These are phyloP conservation scores for Trichoderma breve DNA, from an alignment of 2,329 filamentous ascomycete species.

Conservation along the genomic window DNA sequence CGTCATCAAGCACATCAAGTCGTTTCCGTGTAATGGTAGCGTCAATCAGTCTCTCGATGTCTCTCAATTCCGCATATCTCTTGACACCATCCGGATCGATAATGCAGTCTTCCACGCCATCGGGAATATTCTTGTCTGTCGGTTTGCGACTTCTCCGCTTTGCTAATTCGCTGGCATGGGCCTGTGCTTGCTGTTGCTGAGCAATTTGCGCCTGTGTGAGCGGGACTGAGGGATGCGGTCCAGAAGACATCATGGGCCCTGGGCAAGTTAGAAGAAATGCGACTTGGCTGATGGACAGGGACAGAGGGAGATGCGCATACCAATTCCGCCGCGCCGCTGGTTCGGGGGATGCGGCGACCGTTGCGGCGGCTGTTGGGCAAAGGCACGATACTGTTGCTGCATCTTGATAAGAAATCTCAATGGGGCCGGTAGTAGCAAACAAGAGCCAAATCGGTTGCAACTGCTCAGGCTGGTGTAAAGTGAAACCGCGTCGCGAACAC, in stretches of 20 bases:
- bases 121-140: constrained; percentile 91
- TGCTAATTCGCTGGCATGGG: constrained; percentile 61
- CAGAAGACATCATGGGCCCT: constrained; percentile 58
- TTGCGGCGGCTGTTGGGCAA: constrained; percentile 51
- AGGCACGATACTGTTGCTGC: constrained; percentile 54
- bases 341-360: constrained; percentile 48
- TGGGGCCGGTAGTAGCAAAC: background rate
- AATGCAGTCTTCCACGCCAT: constrained; percentile 79
- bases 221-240: constrained; percentile 50
- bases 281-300: background rate
- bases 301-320: constrained; percentile 38
- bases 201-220: constrained; percentile 54
- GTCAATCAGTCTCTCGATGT: constrained; percentile 84
- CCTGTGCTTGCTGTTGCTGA: constrained; percentile 51
- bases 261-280: constrained; percentile 21
- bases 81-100: constrained; percentile 74
- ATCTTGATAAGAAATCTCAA: constrained; percentile 32
- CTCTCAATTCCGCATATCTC: constrained; percentile 79
- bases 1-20: constrained; percentile 81
- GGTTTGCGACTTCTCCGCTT: constrained; percentile 85
- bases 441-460: background rate
- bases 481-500: constrained; percentile 12
- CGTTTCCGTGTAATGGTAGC: constrained; percentile 92
- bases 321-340: constrained; percentile 53
- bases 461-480: background rate